Base-by-base conservation (phyloP, 352 stramenopile genomes). In the Phytophthora chlamydospora region DNA sequence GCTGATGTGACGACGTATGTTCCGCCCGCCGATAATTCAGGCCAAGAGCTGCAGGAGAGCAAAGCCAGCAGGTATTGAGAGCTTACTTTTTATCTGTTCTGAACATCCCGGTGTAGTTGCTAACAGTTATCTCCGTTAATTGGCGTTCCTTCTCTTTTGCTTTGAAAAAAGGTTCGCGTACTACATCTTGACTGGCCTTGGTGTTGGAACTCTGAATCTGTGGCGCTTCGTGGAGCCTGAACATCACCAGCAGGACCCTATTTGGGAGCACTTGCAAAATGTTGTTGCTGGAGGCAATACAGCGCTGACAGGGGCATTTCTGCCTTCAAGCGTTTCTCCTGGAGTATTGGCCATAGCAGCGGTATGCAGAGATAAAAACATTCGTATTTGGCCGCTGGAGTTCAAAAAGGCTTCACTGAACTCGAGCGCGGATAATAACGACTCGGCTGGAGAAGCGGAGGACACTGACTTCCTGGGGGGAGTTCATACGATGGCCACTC, bases 151-250 rank as follows among this genome's bases (percentile, higher is more conserved):
- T 41, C 50, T 36, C 19, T 40, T 40, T 38, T 16, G n/a, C n/a
- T 29, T 11, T 19, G 38, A 50, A 31, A 17, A 19, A 17, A 83
- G 72, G 16, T 74, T 74, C 59, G 75, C 80, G 14, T 95, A 95
- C 64, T 95, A 89, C 42, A 43, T 95, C 9, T 32, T 93, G 17
- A 84, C 71, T 42, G 86, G 86, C 7, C 75, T 95, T 8, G 86
- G 86, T 36, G 72, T 95, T 45, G 80, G 80, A 10, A 88, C 65
- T 6, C 55, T 93, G 19, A 75, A 91, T 48, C 43, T 95, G 35
- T 95, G 84, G 86, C 84, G 79, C 14, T 95, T 93, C 42, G 64
- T 81, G 3, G 81, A 90, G 46, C 61, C 75, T 4, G 32, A 38
- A 16, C 51, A 32, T 0, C 54, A 67, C 4, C 41, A 75, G 5